Percentiles rank a stretch among this genome's conserved stretches.
Evolutionary conservation across 345 rosid species (phyloP).

Genomic region (Euphorbia lathyris): DNA sequence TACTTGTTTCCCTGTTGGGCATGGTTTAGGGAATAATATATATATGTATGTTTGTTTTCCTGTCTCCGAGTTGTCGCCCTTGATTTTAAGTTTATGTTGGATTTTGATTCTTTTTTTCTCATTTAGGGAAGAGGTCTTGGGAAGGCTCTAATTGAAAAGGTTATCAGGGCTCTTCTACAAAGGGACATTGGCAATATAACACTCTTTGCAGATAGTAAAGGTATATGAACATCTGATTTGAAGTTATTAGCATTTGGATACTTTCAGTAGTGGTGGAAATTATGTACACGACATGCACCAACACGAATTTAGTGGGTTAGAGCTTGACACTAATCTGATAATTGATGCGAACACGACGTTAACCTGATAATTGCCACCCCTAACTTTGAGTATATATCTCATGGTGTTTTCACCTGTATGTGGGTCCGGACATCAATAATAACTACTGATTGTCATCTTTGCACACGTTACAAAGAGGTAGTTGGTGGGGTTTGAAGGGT

Average conservation of each 20-base stretch:
- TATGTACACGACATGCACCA: too few species aligned
- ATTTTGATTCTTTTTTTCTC: constrained; percentile 12
- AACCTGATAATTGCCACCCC: too few species aligned
- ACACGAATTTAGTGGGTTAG: too few species aligned
- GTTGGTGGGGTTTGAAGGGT: not conserved
- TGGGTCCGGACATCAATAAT: not conserved
- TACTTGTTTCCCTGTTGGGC: not conserved
- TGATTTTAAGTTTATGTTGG: not conserved
- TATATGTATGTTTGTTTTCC: not conserved
- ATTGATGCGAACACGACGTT: too few species aligned
- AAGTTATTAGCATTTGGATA: not conserved
- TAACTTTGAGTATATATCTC: not conserved
- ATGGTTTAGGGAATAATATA: not conserved
- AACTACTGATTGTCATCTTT: not conserved
- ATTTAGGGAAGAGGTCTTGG: constrained; percentile 94
- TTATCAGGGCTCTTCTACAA: constrained; percentile 80
- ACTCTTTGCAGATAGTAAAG: constrained; percentile 97
- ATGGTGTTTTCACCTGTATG: not conserved
- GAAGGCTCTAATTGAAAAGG: constrained; percentile 83
- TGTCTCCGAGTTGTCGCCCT: not conserved
- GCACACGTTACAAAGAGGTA: not conserved
- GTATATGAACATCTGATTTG: constrained; percentile 33
- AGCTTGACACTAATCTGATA: too few species aligned
- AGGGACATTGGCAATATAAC: constrained; percentile 92
- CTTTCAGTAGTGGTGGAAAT: not conserved